A percentile compares a stretch with the other conserved stretches of the same genome.
phyloP scores from a whole-genome alignment of 1,284 basidiomycete species.

The Ganoderma multipileum region DNA sequence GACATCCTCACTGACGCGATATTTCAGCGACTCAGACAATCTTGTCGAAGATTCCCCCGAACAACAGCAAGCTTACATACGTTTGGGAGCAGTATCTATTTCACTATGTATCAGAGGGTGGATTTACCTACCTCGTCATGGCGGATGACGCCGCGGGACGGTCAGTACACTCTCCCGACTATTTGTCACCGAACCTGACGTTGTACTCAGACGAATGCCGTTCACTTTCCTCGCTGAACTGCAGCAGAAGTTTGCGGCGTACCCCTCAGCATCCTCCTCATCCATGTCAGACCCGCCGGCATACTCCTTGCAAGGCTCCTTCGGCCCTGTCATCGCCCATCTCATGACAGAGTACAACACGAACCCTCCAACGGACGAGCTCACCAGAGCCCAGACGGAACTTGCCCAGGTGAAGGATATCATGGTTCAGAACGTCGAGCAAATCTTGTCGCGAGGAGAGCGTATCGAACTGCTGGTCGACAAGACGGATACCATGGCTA shows the following conservation, averaged over 20 bases:
- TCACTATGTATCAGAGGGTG: slow-evolving; percentile 92
- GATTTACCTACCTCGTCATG: slow-evolving; percentile 91
- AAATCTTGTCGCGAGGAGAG: slow-evolving; percentile 94
- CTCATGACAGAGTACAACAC: slow-evolving; percentile 91
- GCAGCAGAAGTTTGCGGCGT: slow-evolving; percentile 80
- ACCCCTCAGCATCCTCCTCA: slow-evolving; percentile 59
- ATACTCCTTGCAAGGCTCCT: slow-evolving; percentile 73
- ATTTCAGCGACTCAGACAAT: slow-evolving; percentile 86
- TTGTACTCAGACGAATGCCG: slow-evolving; percentile 75
- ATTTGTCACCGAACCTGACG: background rate
- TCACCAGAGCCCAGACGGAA: slow-evolving; percentile 89
- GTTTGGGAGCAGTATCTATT: slow-evolving; percentile 97
- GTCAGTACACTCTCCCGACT: slow-evolving; percentile 46
- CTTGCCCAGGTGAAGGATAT: slow-evolving; percentile 95
- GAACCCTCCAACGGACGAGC: slow-evolving; percentile 89
- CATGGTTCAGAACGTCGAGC: slow-evolving; percentile 97
- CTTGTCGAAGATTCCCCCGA: slow-evolving; percentile 92
- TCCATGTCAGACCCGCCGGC: slow-evolving; percentile 53
- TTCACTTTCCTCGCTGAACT: slow-evolving; percentile 93
- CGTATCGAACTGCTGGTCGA: slow-evolving; percentile 96
- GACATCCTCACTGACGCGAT: slow-evolving; percentile 5
- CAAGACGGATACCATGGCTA: slow-evolving; percentile 96
- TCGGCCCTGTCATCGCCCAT: slow-evolving; percentile 68
- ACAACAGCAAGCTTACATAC: slow-evolving; percentile 94
- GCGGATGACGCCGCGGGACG: slow-evolving; percentile 91